phyloP scores from a whole-genome alignment of 1,284 basidiomycete genomes.

The Laetiporus sulphureus region DNA sequence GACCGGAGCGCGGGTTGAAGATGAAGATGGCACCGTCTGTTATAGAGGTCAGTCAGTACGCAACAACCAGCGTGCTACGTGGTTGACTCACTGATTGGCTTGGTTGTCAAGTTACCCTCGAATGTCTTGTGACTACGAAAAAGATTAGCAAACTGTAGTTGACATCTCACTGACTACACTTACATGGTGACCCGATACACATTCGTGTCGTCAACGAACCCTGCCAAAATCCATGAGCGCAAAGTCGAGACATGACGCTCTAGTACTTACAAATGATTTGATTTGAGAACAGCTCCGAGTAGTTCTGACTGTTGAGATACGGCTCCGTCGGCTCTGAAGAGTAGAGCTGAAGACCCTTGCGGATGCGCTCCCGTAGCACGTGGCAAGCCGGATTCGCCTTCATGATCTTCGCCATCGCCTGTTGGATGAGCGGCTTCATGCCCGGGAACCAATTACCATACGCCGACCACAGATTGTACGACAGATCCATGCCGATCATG shows the following conservation, averaged over 20 bases:
- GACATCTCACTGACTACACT: slow-evolving; percentile 16
- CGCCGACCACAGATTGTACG: slow-evolving; percentile 98
- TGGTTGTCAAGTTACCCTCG: slow-evolving; percentile 99
- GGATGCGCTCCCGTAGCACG: slow-evolving; percentile 96
- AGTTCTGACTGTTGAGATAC: slow-evolving; percentile 97
- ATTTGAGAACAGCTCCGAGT: slow-evolving; percentile 98
- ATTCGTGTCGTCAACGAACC: slow-evolving; percentile 99
- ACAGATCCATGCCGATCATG: slow-evolving; percentile 97
- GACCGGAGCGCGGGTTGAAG: slow-evolving; percentile 98
- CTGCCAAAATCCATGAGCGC: slow-evolving; percentile 24
- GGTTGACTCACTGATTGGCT: slow-evolving; percentile 80
- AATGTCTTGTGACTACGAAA: slow-evolving; percentile 87
- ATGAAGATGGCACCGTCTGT: slow-evolving; percentile 98
- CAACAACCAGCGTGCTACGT: background rate
- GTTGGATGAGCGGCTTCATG: slow-evolving; percentile 95
- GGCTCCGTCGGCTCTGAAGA: slow-evolving; percentile 99
- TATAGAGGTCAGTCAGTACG: slow-evolving; percentile 5
- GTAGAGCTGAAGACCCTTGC: slow-evolving; percentile 97
- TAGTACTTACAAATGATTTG: slow-evolving; percentile 90
- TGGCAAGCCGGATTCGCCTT: slow-evolving; percentile 98
- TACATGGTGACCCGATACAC: slow-evolving; percentile 98
- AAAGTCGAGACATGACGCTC: slow-evolving; percentile 6
- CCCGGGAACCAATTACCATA: slow-evolving; percentile 99
- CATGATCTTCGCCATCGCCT: slow-evolving; percentile 99
- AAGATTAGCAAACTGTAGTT: slow-evolving; percentile 1